Base-by-base conservation (phyloP, 2,329 filamentous ascomycete species). In the Bisporella sp. region DNA sequence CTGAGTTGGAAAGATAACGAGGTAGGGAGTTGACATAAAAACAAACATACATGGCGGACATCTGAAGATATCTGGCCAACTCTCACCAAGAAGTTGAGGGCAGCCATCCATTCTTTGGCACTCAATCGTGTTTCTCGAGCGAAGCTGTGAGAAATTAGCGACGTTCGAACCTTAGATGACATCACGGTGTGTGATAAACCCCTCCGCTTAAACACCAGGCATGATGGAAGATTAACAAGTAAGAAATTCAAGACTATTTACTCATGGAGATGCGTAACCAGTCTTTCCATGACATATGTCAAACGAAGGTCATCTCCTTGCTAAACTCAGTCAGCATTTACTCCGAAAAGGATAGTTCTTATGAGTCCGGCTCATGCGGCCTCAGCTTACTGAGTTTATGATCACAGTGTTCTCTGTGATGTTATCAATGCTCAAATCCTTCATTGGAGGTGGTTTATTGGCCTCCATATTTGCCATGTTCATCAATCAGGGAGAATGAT, bases 41-140 rank as follows among this genome's bases (percentile, higher is more conserved):
- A 31, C 33, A 9, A 46, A 67, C 73, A 43, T 68, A 85, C 82
- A 68, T 89, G 84, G 57, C 87, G 78, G 45, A 89, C 84, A 62
- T 88, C 82, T 51, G 73, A 83, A 64, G 81, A 86, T 52, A 84
- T 91, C 66, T 92, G 77, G 4, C 87, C 88, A 6, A 85, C 83
- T 40, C 74, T 72, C 0, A 85, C 87, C 31, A 92, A 71, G 69
- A 91, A 92, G 41, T 78, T 69, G 49, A 92, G 73, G 1, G 81
- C 85, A 0, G 77, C 71, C 82, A 87, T 87, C 88, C 87, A 92
- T 72, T 93, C 88, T 3, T 81, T 73, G 4, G 84, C 86, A 64
- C 81, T 87, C 33, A 92, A 74, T 31, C 87, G 74, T 1, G 86
- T 91, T 67, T 92, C 88, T 49, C 87, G 77, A 5, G 86, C 85